These are phyloP conservation scores for Ceratonia siliqua DNA, from an alignment of 306 rosid species.

Conservation along the genomic window DNA sequence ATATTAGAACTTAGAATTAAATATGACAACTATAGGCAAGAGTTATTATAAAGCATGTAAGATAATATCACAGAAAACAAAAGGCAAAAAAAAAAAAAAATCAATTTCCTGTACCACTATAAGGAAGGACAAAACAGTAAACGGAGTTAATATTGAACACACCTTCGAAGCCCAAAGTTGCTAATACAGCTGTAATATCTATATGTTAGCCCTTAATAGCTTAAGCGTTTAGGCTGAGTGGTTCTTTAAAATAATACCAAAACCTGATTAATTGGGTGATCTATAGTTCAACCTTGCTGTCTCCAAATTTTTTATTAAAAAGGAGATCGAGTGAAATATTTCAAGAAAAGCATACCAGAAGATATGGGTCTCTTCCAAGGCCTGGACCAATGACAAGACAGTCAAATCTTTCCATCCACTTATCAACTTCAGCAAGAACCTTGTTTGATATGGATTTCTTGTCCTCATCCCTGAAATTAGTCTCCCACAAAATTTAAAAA, in stretches of 20 bases:
- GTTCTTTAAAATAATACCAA: conserved; percentile 7
- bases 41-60: background rate
- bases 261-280: background rate
- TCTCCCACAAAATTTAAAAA: background rate
- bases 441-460: conserved; percentile 44
- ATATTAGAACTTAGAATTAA: conserved; percentile 31
- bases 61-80: conserved; percentile 1
- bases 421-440: conserved; percentile 78
- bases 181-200: background rate
- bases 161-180: background rate
- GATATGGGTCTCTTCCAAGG: conserved; percentile 93
- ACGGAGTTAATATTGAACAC: background rate
- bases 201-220: background rate
- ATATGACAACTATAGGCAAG: conserved; percentile 13
- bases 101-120: background rate
- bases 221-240: background rate
- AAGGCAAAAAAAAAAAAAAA: background rate
- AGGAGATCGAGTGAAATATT: conserved; percentile 12
- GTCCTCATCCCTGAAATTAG: conserved; percentile 73
- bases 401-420: conserved; percentile 89
- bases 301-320: conserved; percentile 1
- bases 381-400: conserved; percentile 96
- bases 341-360: conserved; percentile 56
- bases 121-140: background rate
- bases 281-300: background rate